Evolutionary conservation across 306 rosid species (phyloP).

Genomic region (Dicorynia guianensis): DNA sequence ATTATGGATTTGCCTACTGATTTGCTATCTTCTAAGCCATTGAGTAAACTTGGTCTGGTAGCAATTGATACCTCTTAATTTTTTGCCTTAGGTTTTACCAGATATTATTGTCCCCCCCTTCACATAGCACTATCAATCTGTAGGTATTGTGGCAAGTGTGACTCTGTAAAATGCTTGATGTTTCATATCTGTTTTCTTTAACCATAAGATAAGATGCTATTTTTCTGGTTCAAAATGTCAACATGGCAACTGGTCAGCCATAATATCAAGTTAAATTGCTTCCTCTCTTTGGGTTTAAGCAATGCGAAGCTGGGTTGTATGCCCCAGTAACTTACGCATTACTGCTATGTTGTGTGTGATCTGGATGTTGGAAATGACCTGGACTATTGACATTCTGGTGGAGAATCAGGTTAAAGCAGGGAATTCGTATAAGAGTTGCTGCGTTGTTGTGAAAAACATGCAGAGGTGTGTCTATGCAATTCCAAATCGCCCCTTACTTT

Average conservation of each 20-base stretch:
- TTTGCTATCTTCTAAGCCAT: background rate
- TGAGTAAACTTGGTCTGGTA: background rate
- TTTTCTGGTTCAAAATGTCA: background rate
- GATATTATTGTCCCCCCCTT: background rate
- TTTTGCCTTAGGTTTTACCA: background rate
- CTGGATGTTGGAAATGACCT: conserved; percentile 35
- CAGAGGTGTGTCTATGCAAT: conserved; percentile 89
- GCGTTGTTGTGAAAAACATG: conserved; percentile 85
- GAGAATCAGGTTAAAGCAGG: conserved; percentile 81
- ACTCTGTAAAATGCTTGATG: background rate
- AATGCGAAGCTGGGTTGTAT: conserved; percentile 1
- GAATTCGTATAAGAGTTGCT: conserved; percentile 81
- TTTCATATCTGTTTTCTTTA: background rate
- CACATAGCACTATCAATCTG: background rate
- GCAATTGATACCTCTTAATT: background rate
- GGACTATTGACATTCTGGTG: conserved; percentile 37
- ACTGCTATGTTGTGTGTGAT: conserved; percentile 26
- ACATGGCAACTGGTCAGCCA: conserved; percentile 11
- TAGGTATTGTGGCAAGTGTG: background rate
- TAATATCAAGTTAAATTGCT: background rate
- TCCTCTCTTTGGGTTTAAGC: background rate
- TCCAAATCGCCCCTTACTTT: conserved; percentile 60
- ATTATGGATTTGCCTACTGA: background rate
- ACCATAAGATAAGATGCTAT: background rate
- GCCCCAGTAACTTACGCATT: background rate